These are phyloP conservation scores for Aphanomyces cochlioides DNA, from an alignment of 352 stramenopile species.

Conservation along the genomic window DNA sequence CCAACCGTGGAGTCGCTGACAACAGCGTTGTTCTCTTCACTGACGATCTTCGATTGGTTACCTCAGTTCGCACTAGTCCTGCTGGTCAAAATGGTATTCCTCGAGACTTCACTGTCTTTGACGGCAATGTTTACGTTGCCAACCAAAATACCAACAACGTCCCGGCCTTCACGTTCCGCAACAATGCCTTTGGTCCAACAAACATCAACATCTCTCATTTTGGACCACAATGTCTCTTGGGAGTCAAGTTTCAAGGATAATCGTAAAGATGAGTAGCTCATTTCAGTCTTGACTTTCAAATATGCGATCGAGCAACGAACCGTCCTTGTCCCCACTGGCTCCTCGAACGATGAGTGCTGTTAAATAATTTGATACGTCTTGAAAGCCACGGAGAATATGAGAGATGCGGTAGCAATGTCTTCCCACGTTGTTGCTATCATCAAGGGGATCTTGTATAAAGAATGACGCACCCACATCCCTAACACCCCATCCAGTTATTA, in stretches of 20 bases:
- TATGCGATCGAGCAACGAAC: slow-evolving; percentile 22
- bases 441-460: slow-evolving; percentile 70
- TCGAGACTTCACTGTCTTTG: slow-evolving; percentile 20
- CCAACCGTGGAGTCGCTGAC: slow-evolving; percentile 15
- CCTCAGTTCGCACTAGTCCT: neutral
- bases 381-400: slow-evolving; percentile 79
- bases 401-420: slow-evolving; percentile 82
- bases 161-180: neutral
- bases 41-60: neutral
- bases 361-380: slow-evolving; percentile 76
- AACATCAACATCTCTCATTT: neutral
- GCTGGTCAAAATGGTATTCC: neutral
- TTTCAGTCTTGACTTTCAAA: slow-evolving; percentile 1
- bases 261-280: too few species aligned
- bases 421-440: slow-evolving; percentile 72
- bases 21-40: slow-evolving; percentile 18
- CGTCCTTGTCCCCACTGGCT: slow-evolving; percentile 40
- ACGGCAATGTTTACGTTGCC: slow-evolving; percentile 9
- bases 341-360: slow-evolving; percentile 73
- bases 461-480: slow-evolving; percentile 30
- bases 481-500: neutral
- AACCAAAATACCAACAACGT: slow-evolving; percentile 22
- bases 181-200: neutral
- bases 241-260: neutral
- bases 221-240: slow-evolving; percentile 2